Percentiles rank a stretch among this genome's conserved stretches.
Conservation (phyloP, 2,329 filamentous ascomycete species). For the Talaromyces sp. region DNA sequence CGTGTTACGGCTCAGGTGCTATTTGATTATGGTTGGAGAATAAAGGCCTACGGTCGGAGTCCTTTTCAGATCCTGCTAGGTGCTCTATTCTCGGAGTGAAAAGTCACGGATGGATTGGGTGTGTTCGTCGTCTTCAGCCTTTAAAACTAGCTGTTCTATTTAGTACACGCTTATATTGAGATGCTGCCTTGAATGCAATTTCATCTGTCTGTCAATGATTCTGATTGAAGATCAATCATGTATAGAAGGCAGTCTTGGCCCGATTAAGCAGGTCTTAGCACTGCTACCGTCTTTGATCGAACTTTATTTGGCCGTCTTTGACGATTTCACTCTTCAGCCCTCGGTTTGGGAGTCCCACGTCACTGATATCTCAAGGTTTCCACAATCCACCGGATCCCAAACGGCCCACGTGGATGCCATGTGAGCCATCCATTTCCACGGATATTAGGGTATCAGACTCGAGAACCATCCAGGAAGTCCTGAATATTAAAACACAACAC, state of each 20-base stretch:
- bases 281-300: no score
- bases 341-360: no score
- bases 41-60: background rate
- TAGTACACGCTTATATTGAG: background rate
- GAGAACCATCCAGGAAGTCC: background rate
- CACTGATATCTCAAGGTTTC: no score
- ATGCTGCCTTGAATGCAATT: conserved; percentile 14
- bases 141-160: background rate
- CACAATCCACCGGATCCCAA: no score
- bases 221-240: background rate
- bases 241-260: no score
- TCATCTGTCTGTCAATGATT: conserved; percentile 9
- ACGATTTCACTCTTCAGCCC: no score
- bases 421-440: background rate
- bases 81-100: conserved; percentile 3
- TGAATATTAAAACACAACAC: no score
- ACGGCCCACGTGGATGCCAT: background rate
- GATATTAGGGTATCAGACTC: no score
- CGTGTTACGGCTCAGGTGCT: conserved; percentile 16
- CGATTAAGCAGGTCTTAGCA: no score
- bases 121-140: background rate
- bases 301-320: no score
- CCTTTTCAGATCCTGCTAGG: background rate
- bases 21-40: conserved; percentile 10
- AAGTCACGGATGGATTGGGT: conserved; percentile 7